Evolutionary conservation across 2,329 filamentous ascomycete species (phyloP).

Genomic region (Aspergillus pseudotamarii): DNA sequence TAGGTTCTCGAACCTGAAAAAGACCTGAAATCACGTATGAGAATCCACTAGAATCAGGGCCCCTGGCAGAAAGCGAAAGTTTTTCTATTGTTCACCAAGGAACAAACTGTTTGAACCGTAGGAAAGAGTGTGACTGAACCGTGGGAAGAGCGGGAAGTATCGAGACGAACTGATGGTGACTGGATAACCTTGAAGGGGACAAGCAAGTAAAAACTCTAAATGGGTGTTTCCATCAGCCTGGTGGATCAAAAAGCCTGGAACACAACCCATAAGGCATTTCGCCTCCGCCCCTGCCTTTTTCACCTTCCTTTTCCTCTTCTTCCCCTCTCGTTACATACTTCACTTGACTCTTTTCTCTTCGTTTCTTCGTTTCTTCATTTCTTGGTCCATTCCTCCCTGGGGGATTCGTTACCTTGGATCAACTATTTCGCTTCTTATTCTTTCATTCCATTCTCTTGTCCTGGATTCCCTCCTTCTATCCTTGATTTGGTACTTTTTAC

Average conservation of each 20-base stretch:
- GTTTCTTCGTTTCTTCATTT: slow-evolving; percentile 23
- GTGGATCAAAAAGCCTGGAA: slow-evolving; percentile 6
- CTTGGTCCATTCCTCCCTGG: slow-evolving; percentile 20
- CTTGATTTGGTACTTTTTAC: slow-evolving; percentile 14
- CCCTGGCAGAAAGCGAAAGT: background rate
- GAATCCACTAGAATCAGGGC: background rate
- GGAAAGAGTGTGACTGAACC: background rate
- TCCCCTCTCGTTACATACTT: slow-evolving; percentile 13
- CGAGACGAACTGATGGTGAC: slow-evolving; percentile 2
- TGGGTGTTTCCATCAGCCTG: background rate
- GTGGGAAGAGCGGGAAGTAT: background rate
- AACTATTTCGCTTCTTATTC: slow-evolving; percentile 27
- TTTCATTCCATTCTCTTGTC: slow-evolving; percentile 27
- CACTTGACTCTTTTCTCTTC: slow-evolving; percentile 23
- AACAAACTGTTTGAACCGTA: background rate
- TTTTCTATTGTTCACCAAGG: background rate
- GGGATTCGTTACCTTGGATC: slow-evolving; percentile 16
- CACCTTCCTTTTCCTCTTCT: slow-evolving; percentile 9
- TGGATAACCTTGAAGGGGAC: background rate
- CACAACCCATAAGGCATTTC: slow-evolving; percentile 1
- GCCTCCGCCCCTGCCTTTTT: slow-evolving; percentile 8
- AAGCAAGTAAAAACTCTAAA: slow-evolving; percentile 4
- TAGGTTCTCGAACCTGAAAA: background rate
- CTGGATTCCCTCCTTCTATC: slow-evolving; percentile 30
- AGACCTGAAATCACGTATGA: background rate